Percentiles rank a stretch among this genome's conserved stretches.
Evolutionary conservation across 1,284 basidiomycete genomes (phyloP).

Genomic region (Somion occarium): DNA sequence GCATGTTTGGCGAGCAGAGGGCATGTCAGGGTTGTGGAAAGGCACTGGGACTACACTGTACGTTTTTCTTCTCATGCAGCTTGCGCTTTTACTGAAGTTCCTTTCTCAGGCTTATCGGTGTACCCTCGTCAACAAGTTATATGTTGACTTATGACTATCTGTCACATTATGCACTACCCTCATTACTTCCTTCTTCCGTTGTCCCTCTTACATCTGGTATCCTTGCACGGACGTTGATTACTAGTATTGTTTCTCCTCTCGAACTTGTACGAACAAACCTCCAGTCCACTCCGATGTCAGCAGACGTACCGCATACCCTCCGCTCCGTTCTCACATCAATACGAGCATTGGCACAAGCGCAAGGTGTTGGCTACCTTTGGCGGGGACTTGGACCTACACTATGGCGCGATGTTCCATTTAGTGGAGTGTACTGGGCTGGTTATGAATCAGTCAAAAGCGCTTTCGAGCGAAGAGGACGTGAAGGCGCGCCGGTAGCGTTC

Average conservation of each 20-base stretch:
- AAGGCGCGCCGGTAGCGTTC: slow-evolving; percentile 75
- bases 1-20: slow-evolving; percentile 76
- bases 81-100: slow-evolving; percentile 19
- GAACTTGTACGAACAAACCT: slow-evolving; percentile 94
- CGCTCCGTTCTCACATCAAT: slow-evolving; percentile 63
- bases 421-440: slow-evolving; percentile 86
- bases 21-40: slow-evolving; percentile 82
- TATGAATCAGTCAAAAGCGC: slow-evolving; percentile 64
- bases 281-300: slow-evolving; percentile 77
- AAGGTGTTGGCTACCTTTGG: slow-evolving; percentile 79
- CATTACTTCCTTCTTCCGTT: slow-evolving; percentile 43
- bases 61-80: slow-evolving; percentile 29
- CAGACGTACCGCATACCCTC: slow-evolving; percentile 69
- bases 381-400: slow-evolving; percentile 88
- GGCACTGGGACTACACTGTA: slow-evolving; percentile 85
- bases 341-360: slow-evolving; percentile 50
- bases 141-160: slow-evolving; percentile 97
- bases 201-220: slow-evolving; percentile 84
- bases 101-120: slow-evolving; percentile 74
- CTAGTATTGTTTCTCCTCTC: slow-evolving; percentile 82
- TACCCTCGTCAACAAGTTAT: slow-evolving; percentile 91
- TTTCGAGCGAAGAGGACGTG: slow-evolving; percentile 45
- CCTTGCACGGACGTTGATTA: slow-evolving; percentile 76
- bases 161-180: slow-evolving; percentile 55
- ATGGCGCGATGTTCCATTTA: slow-evolving; percentile 97